A percentile compares a stretch with the other conserved stretches of the same genome.
phyloP scores from a whole-genome alignment of 2,329 filamentous ascomycete species.

The Cyphellophora europaea region DNA sequence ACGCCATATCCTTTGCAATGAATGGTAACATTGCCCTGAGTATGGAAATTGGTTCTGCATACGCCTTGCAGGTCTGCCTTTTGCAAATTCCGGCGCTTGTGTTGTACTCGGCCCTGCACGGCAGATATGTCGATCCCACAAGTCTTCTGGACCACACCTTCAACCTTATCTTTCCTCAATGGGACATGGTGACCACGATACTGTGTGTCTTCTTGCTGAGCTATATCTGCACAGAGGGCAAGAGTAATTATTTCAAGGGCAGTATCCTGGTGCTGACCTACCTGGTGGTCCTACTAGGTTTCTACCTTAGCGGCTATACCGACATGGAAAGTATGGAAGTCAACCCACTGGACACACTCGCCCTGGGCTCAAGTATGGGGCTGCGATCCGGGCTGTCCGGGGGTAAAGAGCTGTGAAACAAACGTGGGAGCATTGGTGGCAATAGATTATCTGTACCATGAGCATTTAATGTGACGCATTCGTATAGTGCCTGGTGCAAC shows the following conservation, averaged over 20 bases:
- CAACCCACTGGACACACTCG: constrained; percentile 37
- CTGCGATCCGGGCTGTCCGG: too few relatives aligned
- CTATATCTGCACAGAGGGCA: constrained; percentile 96
- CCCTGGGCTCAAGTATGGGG: constrained; percentile 19
- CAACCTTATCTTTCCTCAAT: constrained; percentile 87
- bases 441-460: too few relatives aligned
- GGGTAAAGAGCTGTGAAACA: too few relatives aligned
- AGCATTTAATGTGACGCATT: too few relatives aligned
- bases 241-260: constrained; percentile 99
- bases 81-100: constrained; percentile 90
- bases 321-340: constrained; percentile 37
- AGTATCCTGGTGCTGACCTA: constrained; percentile 91
- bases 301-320: constrained; percentile 69
- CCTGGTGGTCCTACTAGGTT: constrained; percentile 81
- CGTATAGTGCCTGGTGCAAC: too few relatives aligned
- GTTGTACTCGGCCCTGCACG: constrained; percentile 74
- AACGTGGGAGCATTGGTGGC: too few relatives aligned
- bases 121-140: constrained; percentile 43
- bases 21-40: constrained; percentile 97
- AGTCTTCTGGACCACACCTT: constrained; percentile 45
- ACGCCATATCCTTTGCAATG: constrained; percentile 98
- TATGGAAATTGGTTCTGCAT: constrained; percentile 98
- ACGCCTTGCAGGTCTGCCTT: constrained; percentile 90
- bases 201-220: constrained; percentile 91
- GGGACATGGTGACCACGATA: constrained; percentile 97